Base-by-base conservation (phyloP, 2,329 filamentous ascomycete genomes). In the Fusarium mexicanum region DNA sequence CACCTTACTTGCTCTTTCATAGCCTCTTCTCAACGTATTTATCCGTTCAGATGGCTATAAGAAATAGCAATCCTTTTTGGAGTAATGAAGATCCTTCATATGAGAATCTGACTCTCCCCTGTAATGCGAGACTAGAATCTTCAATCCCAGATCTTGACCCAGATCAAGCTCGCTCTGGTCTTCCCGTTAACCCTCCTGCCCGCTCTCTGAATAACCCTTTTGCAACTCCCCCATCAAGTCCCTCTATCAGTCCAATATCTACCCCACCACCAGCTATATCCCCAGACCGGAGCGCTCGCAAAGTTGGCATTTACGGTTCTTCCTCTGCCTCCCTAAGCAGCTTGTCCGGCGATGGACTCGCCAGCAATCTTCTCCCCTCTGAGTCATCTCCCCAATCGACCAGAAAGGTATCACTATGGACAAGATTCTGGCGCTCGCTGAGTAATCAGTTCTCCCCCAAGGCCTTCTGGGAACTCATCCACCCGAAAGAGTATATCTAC, bases 381-480 rank as follows among this genome's bases (percentile, higher is more conserved):
- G 2, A 50, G 9, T 33, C 24, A 6, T 6, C 24, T 20, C n/a
- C n/a, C n/a, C n/a, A n/a, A n/a, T n/a, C n/a, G n/a, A 3, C 18
- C 22, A 47, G 35, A 12, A 62, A 44, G 20, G 2, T 8, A 8
- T 50, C 44, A 9, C 2, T 38, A 22, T 64, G 61, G 61, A 38
- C 3, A n/a, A 37, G 44, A 38, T 64, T 64, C 37, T 64, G 57
- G 61, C 22, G 61, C 1, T 46, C 55, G 6, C 4, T 64, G 16
- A 44, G 24, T 0, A 64, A 50, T 6, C 61, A 62, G 20, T 64
- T 64, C 44, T 64, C 61, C 1, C 57, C 37, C 10, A 60, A 47
- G n/a, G 44, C 61, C 14, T 62, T 62, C 17, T 64, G 57, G 61
- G 61, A 64, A 11, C 57, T 64, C 17, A 64, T 64, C 6, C 40